Evolutionary conservation across 1,284 basidiomycete species (phyloP).

Genomic region (Boletus sp.): DNA sequence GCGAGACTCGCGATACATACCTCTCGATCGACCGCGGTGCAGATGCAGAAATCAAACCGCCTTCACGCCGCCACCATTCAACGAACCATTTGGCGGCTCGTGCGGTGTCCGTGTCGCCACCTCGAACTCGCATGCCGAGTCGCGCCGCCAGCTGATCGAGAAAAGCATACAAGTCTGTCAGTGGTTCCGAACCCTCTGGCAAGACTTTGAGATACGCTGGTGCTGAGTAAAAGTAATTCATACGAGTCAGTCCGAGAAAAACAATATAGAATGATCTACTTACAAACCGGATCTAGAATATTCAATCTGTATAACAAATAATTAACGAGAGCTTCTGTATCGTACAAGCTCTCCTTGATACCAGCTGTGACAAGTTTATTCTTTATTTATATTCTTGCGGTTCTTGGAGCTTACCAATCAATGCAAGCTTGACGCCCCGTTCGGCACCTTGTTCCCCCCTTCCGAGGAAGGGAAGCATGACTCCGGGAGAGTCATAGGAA

Average conservation of each 20-base stretch:
- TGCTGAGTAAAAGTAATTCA: conserved; percentile 40
- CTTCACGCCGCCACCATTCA: conserved; percentile 83
- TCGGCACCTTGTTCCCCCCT: conserved; percentile 84
- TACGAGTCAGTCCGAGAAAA: conserved; percentile 5
- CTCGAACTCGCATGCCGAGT: conserved; percentile 80
- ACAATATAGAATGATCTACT: conserved; percentile 35
- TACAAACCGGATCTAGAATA: conserved; percentile 71
- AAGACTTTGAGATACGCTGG: conserved; percentile 74
- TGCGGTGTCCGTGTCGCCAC: conserved; percentile 70
- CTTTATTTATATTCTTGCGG: not conserved
- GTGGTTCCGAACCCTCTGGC: conserved; percentile 56
- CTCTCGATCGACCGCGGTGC: conserved; percentile 39
- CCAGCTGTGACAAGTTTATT: conserved; percentile 62
- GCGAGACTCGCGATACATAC: not conserved
- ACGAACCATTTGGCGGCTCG: conserved; percentile 83
- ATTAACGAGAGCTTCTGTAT: conserved; percentile 80
- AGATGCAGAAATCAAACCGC: conserved; percentile 54
- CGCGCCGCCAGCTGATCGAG: conserved; percentile 70
- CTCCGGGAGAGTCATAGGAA: conserved; percentile 94
- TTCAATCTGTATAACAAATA: conserved; percentile 92
- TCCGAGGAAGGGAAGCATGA: conserved; percentile 97
- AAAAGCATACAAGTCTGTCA: conserved; percentile 64
- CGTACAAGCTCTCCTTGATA: conserved; percentile 93
- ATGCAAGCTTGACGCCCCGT: conserved; percentile 88
- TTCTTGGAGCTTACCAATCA: conserved; percentile 72